Evolutionary conservation across 2,329 filamentous ascomycete species (phyloP).

Genomic region (Furcasterigmium sp.): DNA sequence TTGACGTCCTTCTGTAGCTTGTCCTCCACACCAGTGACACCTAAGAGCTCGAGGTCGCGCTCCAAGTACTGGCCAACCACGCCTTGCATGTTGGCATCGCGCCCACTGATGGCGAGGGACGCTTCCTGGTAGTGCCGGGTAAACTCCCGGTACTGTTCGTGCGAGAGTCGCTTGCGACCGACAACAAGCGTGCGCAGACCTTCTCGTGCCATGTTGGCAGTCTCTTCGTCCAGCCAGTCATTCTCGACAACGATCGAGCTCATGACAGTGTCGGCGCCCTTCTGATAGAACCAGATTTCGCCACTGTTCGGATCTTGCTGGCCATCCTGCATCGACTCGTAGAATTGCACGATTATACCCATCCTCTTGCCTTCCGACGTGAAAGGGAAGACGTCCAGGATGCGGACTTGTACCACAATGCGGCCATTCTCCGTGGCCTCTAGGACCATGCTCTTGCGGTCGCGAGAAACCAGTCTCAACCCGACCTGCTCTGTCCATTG

Average conservation of each 20-base stretch:
- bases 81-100: slow-evolving; percentile 75
- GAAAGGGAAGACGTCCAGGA: slow-evolving; percentile 94
- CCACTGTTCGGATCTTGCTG: slow-evolving; percentile 47
- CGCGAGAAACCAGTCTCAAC: slow-evolving; percentile 75
- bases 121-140: slow-evolving; percentile 70
- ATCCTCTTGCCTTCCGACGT: slow-evolving; percentile 97
- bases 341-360: slow-evolving; percentile 92
- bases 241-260: slow-evolving; percentile 89
- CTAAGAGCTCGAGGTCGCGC: slow-evolving; percentile 81
- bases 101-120: slow-evolving; percentile 70
- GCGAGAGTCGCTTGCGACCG: slow-evolving; percentile 80
- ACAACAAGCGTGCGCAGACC: slow-evolving; percentile 91
- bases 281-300: slow-evolving; percentile 98
- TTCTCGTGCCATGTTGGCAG: slow-evolving; percentile 98
- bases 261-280: slow-evolving; percentile 98
- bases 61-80: slow-evolving; percentile 81
- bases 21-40: slow-evolving; percentile 97
- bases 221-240: slow-evolving; percentile 98
- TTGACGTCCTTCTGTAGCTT: slow-evolving; percentile 95
- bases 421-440: slow-evolving; percentile 71
- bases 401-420: slow-evolving; percentile 75
- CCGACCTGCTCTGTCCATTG: slow-evolving; percentile 93
- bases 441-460: slow-evolving; percentile 79
- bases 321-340: slow-evolving; percentile 49
- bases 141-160: slow-evolving; percentile 78